Evolutionary conservation across 345 rosid genomes (phyloP).

Genomic region (Aegle marmelos): DNA sequence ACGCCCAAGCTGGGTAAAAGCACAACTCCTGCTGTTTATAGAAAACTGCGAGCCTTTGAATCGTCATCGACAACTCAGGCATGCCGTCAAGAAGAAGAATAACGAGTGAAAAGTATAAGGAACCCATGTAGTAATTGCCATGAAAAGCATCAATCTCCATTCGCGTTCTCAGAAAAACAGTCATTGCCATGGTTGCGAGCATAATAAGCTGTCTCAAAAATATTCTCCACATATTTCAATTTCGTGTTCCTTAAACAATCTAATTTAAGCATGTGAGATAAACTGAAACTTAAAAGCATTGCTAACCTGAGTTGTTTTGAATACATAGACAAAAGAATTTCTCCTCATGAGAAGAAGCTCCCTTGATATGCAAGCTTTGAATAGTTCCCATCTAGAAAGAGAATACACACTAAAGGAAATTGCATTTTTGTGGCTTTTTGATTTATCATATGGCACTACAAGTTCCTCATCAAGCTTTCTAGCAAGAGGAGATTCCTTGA

Average conservation of each 20-base stretch:
- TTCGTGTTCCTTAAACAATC: background rate
- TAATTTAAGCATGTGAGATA: background rate
- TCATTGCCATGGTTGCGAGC: conserved; percentile 34
- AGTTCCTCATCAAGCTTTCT: background rate
- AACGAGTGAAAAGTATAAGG: conserved; percentile 38
- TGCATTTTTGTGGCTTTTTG: background rate
- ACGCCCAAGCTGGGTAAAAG: conserved; percentile 66
- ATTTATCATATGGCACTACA: background rate
- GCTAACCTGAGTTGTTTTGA: background rate
- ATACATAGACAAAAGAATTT: conserved; percentile 7
- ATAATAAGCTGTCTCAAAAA: background rate
- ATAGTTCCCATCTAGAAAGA: background rate
- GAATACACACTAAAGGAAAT: background rate
- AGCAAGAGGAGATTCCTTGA: background rate
- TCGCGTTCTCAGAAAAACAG: conserved; percentile 46
- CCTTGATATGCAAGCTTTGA: conserved; percentile 4
- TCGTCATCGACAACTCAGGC: conserved; percentile 46
- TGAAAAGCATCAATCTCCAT: conserved; percentile 44
- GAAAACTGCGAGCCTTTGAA: conserved; percentile 48
- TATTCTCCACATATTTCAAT: background rate
- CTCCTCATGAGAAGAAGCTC: conserved; percentile 10
- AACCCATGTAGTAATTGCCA: conserved; percentile 48
- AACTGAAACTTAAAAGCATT: background rate
- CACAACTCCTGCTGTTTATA: conserved; percentile 49
- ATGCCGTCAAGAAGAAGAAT: conserved; percentile 42